A percentile compares a stretch with the other conserved stretches of the same genome.
Conservation (phyloP, 108 stramenopile species). For the Cyclotella choctawhatcheeana region DNA sequence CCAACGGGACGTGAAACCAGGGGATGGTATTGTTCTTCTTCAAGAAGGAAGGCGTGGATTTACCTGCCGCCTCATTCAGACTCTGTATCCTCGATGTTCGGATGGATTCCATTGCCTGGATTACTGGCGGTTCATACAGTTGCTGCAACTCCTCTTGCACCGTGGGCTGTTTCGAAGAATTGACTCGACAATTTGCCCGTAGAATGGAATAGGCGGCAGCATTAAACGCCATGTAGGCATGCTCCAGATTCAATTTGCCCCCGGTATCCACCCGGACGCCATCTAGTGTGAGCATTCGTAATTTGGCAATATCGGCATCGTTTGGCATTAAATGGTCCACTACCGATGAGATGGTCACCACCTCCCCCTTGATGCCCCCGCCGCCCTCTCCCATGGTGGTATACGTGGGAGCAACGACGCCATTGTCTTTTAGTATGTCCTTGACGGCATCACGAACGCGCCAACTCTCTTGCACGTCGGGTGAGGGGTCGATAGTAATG, state of each 20-base stretch:
- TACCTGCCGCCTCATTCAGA: slow-evolving; percentile 26
- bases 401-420: neutral
- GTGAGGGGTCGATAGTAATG: neutral
- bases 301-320: slow-evolving; percentile 8
- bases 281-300: neutral
- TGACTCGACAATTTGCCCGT: slow-evolving; percentile 15
- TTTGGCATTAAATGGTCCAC: slow-evolving; percentile 22
- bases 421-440: slow-evolving; percentile 2
- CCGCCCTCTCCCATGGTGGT: too few relatives aligned
- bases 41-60: slow-evolving; percentile 33
- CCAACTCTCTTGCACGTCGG: slow-evolving; percentile 11
- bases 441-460: slow-evolving; percentile 20
- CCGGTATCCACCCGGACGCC: neutral
- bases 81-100: slow-evolving; percentile 20
- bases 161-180: neutral
- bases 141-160: too few relatives aligned
- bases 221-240: slow-evolving; percentile 32
- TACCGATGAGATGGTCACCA: neutral
- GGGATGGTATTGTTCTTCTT: slow-evolving; percentile 52
- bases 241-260: slow-evolving; percentile 13
- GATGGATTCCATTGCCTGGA: slow-evolving; percentile 32
- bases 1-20: slow-evolving; percentile 44
- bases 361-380: neutral
- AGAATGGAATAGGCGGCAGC: slow-evolving; percentile 37
- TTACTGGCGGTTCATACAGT: slow-evolving; percentile 33